Evolutionary conservation across 2,329 filamentous ascomycete species (phyloP).

Genomic region (Didymosphaeria variabile): DNA sequence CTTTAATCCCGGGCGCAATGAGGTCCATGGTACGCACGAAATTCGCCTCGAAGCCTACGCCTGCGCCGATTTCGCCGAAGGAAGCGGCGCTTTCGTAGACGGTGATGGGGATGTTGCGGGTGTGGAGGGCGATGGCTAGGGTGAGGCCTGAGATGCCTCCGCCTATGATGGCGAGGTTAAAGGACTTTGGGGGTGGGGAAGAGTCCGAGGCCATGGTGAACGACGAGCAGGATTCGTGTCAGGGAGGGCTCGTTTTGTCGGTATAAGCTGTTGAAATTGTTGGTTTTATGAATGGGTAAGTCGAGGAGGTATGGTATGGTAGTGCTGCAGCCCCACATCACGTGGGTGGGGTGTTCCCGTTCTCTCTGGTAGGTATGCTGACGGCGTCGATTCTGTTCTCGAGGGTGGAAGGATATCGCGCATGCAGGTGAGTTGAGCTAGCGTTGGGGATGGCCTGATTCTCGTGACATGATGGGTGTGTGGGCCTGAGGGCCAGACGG

Average conservation of each 20-base stretch:
- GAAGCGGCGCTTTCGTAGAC: constrained; percentile 65
- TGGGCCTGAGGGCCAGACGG: too few relatives aligned
- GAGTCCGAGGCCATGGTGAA: constrained; percentile 2
- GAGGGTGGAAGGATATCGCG: not conserved
- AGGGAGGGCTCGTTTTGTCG: not conserved
- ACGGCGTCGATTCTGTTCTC: too few relatives aligned
- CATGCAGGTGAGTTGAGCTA: too few relatives aligned
- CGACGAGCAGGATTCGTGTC: not conserved
- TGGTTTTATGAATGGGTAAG: not conserved
- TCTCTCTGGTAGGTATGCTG: too few relatives aligned
- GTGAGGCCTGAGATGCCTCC: constrained; percentile 67
- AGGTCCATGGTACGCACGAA: constrained; percentile 34
- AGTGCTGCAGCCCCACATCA: constrained; percentile 11
- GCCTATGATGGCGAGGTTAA: constrained; percentile 64
- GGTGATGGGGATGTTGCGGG: constrained; percentile 54
- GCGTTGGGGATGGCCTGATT: too few relatives aligned
- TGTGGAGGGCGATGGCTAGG: constrained; percentile 61
- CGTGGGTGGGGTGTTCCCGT: constrained; percentile 4
- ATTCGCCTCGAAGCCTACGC: constrained; percentile 57
- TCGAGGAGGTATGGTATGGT: not conserved
- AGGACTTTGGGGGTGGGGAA: constrained; percentile 31
- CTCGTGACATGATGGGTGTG: too few relatives aligned
- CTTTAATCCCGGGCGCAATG: constrained; percentile 27
- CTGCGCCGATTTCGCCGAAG: constrained; percentile 68
- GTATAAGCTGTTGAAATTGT: not conserved